Evolutionary conservation across 202 grass and related monocot genomes (phyloP), one percentile per base, ranked within the genome.

Genomic region (Brachypodium distachyon): DNA sequence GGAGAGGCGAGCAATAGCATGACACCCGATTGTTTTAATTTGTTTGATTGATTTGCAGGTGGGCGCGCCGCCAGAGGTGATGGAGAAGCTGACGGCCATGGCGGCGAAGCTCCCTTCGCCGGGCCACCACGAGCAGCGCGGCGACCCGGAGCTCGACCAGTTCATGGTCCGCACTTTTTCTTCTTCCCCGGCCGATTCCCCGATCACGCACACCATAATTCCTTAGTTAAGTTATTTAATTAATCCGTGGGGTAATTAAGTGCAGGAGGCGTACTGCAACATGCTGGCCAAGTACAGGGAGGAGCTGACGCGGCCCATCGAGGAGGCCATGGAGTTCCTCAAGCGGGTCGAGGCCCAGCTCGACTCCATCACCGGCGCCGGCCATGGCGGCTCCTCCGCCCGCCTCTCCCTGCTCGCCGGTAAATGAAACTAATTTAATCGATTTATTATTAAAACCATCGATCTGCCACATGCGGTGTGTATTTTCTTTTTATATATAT

Each of bases 111-210:
- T 93, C 62, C 77, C 18, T 1, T 70, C 68, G 41, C 65, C 58
- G 7, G 67, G 80, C 28, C 67, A 17, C 64, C 84, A 83, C 28
- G 88, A 86, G 47, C n/a, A n/a, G 58, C 74, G 7, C 87, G 87
- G 87, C 31, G 96, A 99, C 71, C 92, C 92, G 12, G 96, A 99
- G 85, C 96, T 99, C 61, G 96, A 99, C 77, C 96, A 99, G 84
- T 99, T 99, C 90, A 99, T 99, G 96, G 96, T 94, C 37, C 21
- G 52, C n/a, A n/a, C n/a, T n/a, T 74, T 47, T 43, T 61, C 25
- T 47, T 29, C 25, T 41, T 46, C 40, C 43, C 52, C 42, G n/a
- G n/a, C n/a, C n/a, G 27, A 67, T 54, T 80, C 39, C n/a, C n/a
- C 52, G 28, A 51, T 65, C 59, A 65, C 22, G 28, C 26, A 72